Conservation (phyloP, 2,329 filamentous ascomycete genomes). For the Gremmenia infestans region DNA sequence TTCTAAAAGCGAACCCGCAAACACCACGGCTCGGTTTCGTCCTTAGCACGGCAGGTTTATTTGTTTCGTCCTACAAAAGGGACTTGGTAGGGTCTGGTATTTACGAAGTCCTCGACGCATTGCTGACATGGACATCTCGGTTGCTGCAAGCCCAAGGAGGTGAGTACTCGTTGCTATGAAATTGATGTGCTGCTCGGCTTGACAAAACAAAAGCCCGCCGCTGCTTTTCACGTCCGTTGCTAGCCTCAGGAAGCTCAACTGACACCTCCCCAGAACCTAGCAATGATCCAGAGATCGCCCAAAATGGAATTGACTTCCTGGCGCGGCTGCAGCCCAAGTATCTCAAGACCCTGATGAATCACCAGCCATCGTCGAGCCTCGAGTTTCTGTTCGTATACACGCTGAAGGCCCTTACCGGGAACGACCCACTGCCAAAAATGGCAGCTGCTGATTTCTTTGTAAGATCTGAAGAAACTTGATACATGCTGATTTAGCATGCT, state of each 20-base stretch:
- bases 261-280: constrained; percentile 41
- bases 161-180: constrained; percentile 30
- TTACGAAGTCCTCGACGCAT: constrained; percentile 43
- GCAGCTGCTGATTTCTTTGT: constrained; percentile 75
- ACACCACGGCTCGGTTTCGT: constrained; percentile 64
- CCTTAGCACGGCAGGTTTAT: constrained; percentile 66
- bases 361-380: constrained; percentile 51
- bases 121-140: constrained; percentile 57
- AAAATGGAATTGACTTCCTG: constrained; percentile 69
- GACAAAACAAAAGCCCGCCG: too few species aligned
- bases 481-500: neutral
- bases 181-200: too few species aligned
- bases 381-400: constrained; percentile 69
- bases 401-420: constrained; percentile 63
- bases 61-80: constrained; percentile 55
- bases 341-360: constrained; percentile 54
- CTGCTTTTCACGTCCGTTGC: too few species aligned
- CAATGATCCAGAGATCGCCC: constrained; percentile 65
- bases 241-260: neutral
- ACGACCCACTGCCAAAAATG: constrained; percentile 70
- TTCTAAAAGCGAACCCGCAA: constrained; percentile 53
- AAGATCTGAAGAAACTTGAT: constrained; percentile 11
- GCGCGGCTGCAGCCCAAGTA: constrained; percentile 58
- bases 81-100: constrained; percentile 42
- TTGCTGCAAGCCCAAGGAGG: constrained; percentile 59